Conservation (phyloP, 371 early-diverging fungal genomes). For the Mucor circinelloides region DNA sequence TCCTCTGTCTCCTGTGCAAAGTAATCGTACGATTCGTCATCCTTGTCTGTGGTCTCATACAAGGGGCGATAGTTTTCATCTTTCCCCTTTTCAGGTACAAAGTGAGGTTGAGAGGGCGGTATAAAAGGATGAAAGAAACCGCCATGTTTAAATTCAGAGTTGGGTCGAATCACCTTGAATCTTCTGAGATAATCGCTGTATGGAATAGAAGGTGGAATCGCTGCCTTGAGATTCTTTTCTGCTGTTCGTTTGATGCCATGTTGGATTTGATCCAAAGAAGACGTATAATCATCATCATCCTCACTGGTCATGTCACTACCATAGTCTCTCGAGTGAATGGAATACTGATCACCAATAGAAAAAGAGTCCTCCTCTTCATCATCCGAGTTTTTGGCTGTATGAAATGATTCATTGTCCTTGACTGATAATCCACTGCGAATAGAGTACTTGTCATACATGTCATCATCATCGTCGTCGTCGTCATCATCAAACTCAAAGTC, state of each 20-base stretch:
- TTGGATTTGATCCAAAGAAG: not conserved
- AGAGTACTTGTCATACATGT: constrained; percentile 17
- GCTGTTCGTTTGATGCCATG: not conserved
- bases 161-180: constrained; percentile 48
- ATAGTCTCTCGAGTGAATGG: not conserved
- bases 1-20: constrained; percentile 5
- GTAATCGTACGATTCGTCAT: constrained; percentile 2
- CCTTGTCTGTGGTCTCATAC: not conserved
- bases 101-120: constrained; percentile 51
- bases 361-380: constrained; percentile 17
- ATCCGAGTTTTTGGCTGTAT: constrained; percentile 29
- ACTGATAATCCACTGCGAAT: constrained; percentile 24
- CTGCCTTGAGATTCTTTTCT: constrained; percentile 14
- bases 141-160: constrained; percentile 16
- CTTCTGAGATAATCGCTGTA: constrained; percentile 69
- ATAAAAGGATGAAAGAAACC: constrained; percentile 54
- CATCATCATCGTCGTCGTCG: constrained; percentile 4
- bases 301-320: not conserved
- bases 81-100: constrained; percentile 40
- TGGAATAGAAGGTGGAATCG: constrained; percentile 67
- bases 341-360: constrained; percentile 6
- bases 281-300: not conserved
- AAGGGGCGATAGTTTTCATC: constrained; percentile 10
- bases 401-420: constrained; percentile 43
- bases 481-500: constrained; percentile 5